Conservation (phyloP, 495 filamentous ascomycete species). For the Hypomontagnella monticulosa region DNA sequence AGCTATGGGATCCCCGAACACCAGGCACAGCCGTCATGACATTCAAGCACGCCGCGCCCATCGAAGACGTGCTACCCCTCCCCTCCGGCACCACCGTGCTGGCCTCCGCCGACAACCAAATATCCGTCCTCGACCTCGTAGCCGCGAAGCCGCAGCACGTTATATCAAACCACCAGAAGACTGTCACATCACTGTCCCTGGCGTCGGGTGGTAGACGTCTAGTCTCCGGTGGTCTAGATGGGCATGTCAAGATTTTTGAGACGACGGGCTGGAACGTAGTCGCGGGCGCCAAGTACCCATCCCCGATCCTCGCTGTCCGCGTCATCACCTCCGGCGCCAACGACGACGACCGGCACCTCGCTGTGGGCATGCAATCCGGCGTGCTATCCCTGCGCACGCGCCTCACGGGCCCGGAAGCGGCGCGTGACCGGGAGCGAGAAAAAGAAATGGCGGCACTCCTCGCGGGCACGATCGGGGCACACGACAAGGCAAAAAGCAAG, state of each 20-base stretch:
- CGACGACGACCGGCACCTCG: conserved; percentile 87
- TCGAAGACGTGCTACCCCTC: conserved; percentile 87
- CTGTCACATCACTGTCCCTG: conserved; percentile 82
- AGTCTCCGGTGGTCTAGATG: conserved; percentile 88
- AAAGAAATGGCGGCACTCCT: conserved; percentile 88
- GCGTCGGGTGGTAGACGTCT: conserved; percentile 82
- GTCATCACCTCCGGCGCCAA: conserved; percentile 71
- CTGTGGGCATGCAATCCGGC: conserved; percentile 92
- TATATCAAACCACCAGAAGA: conserved; percentile 96
- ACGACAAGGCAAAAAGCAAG: conserved; percentile 72
- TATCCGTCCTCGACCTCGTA: conserved; percentile 93
- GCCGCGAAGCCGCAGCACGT: conserved; percentile 86
- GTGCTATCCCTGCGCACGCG: conserved; percentile 87
- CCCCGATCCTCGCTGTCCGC: conserved; percentile 83
- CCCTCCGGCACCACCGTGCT: conserved; percentile 86
- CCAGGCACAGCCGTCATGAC: conserved; percentile 76
- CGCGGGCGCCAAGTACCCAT: conserved; percentile 88
- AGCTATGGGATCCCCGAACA: conserved; percentile 89
- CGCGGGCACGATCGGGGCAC: conserved; percentile 75
- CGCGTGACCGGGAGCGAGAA: conserved; percentile 72
- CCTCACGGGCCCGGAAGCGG: conserved; percentile 81
- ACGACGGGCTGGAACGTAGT: conserved; percentile 92
- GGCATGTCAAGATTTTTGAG: conserved; percentile 96
- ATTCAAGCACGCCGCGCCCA: conserved; percentile 88
- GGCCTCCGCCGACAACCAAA: conserved; percentile 84